These are phyloP conservation scores for Boletus sp. DNA, from an alignment of 768 basidiomycete genomes.

Conservation along the genomic window DNA sequence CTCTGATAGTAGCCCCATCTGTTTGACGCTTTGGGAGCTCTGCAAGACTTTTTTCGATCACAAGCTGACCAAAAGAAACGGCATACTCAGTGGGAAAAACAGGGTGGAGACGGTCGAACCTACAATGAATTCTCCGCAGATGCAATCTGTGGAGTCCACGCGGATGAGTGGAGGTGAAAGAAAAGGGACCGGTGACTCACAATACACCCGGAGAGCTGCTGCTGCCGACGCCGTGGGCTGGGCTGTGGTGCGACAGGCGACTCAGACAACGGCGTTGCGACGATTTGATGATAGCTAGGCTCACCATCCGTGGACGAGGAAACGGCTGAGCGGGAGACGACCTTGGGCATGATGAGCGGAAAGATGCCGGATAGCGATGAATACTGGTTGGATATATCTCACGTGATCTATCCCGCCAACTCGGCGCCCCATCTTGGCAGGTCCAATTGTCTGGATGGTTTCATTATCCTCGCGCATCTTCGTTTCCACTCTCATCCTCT, in stretches of 20 bases:
- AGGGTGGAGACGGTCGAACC: conserved; percentile 27
- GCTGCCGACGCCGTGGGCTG: conserved; percentile 77
- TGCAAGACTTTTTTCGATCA: conserved; percentile 72
- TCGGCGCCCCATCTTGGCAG: not conserved
- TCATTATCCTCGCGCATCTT: conserved; percentile 24
- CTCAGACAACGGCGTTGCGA: not conserved
- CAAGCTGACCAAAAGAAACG: conserved; percentile 49
- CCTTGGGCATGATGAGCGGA: conserved; percentile 71
- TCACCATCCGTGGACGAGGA: conserved; percentile 85
- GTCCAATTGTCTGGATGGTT: conserved; percentile 24
- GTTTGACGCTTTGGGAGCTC: conserved; percentile 68
- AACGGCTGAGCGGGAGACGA: conserved; percentile 83
- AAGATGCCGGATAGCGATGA: too few species aligned
- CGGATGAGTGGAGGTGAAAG: conserved; percentile 6
- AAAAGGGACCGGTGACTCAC: conserved; percentile 41
- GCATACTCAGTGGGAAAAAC: not conserved
- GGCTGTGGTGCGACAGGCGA: conserved; percentile 39
- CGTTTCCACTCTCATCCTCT: conserved; percentile 20
- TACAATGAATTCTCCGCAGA: conserved; percentile 86
- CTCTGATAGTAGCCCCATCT: conserved; percentile 76
- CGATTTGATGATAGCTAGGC: conserved; percentile 12
- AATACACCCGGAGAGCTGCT: conserved; percentile 77
- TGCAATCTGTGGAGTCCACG: conserved; percentile 56
- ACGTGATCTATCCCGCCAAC: conserved; percentile 27
- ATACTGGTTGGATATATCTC: conserved; percentile 1